A percentile compares a stretch with the other conserved stretches of the same genome.
These are phyloP conservation scores for Hortaea sp. DNA, from an alignment of 2,329 filamentous ascomycete genomes.

Conservation along the genomic window DNA sequence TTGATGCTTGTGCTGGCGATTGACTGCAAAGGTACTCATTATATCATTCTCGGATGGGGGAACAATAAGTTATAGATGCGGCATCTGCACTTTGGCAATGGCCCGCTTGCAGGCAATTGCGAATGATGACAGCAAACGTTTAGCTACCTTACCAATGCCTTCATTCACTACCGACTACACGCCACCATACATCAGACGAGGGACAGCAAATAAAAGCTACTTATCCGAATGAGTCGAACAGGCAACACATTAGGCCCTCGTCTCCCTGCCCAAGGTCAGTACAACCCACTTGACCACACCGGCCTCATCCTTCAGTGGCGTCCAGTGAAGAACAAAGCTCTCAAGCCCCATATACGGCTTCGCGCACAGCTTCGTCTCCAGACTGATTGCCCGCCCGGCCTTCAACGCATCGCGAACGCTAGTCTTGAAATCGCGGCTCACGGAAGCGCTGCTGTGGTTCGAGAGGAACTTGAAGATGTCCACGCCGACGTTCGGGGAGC, in stretches of 20 bases:
- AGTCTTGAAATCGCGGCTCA: slow-evolving; percentile 34
- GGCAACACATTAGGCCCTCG: not conserved
- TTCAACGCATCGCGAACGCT: slow-evolving; percentile 32
- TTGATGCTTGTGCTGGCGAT: no score
- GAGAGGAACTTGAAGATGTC: slow-evolving; percentile 48
- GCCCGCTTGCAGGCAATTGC: no score
- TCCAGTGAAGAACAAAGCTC: slow-evolving; percentile 33
- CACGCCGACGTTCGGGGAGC: slow-evolving; percentile 27
- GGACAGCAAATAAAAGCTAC: no score
- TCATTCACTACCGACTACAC: no score
- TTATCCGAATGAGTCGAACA: no score
- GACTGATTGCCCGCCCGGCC: slow-evolving; percentile 20
- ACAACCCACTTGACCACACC: slow-evolving; percentile 11
- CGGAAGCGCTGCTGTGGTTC: slow-evolving; percentile 29
- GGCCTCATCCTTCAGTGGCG: slow-evolving; percentile 33
- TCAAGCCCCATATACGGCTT: slow-evolving; percentile 21
- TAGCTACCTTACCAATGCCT: no score
- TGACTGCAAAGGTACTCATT: no score
- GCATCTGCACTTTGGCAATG: no score
- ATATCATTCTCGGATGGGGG: no score
- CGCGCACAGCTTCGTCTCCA: slow-evolving; percentile 22
- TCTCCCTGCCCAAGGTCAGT: slow-evolving; percentile 7
- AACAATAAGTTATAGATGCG: no score
- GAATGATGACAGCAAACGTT: no score
- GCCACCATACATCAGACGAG: no score